A percentile compares a stretch with the other conserved stretches of the same genome.
phyloP scores from a whole-genome alignment of 2,329 filamentous ascomycete species.

The Epichloe sp. region DNA sequence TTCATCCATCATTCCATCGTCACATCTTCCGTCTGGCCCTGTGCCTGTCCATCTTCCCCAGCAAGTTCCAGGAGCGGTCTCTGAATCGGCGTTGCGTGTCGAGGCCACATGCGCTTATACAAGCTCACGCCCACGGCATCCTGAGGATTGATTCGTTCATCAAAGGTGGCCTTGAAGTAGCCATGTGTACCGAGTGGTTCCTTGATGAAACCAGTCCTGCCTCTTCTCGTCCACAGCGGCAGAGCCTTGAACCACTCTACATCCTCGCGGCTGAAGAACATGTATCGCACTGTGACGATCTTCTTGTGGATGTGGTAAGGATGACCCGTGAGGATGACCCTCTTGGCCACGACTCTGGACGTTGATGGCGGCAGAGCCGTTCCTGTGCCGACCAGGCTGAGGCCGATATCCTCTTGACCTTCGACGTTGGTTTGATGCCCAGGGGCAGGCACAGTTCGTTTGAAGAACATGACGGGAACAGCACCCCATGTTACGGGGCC shows the following conservation, averaged over 20 bases:
- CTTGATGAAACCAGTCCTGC: conserved; percentile 82
- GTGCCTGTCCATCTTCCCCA: conserved; percentile 4
- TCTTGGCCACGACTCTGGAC: conserved; percentile 78
- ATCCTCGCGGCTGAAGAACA: conserved; percentile 97
- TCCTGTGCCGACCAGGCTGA: conserved; percentile 73
- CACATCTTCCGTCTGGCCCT: conserved; percentile 17
- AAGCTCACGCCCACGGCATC: conserved; percentile 85
- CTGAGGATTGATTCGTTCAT: conserved; percentile 88
- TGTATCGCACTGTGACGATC: conserved; percentile 92
- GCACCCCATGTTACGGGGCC: conserved; percentile 88
- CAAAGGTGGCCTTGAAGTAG: conserved; percentile 99
- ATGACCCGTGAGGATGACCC: conserved; percentile 85
- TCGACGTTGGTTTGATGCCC: conserved; percentile 30
- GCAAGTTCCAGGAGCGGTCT: conserved; percentile 28
- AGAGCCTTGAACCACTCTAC: conserved; percentile 96
- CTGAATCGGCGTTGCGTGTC: conserved; percentile 41
- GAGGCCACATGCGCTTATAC: conserved; percentile 76
- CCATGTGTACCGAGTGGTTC: conserved; percentile 91
- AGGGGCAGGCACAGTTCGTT: conserved; percentile 33
- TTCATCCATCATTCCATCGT: conserved; percentile 19
- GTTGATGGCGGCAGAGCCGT: conserved; percentile 69
- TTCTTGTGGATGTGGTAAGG: conserved; percentile 99
- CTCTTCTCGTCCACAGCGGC: conserved; percentile 85
- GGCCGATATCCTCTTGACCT: conserved; percentile 31
- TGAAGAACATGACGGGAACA: conserved; percentile 83